Base-by-base conservation (phyloP, 192 early-diverging fungal species). In the Backusella macrospora region DNA sequence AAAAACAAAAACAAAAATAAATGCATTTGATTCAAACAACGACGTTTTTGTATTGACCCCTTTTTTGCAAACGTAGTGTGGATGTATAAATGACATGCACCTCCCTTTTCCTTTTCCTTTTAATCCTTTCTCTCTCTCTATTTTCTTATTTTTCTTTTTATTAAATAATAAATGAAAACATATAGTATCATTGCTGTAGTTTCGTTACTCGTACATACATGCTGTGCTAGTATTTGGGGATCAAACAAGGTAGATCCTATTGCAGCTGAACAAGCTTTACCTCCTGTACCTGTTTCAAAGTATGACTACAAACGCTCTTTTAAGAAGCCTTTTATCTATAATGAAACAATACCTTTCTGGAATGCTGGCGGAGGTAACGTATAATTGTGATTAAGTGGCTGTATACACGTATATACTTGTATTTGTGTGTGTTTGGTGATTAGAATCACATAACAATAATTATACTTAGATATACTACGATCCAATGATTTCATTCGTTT, bases 281-380 rank as follows among this genome's bases (percentile, higher is more conserved):
- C 66, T 26, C 74, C 45, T 26, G 70, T 81, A 12, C 48, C 73
- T 21, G 21, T 43, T 29, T 73, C 73, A 23, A 79, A 78, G 40
- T 75, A 83, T 49, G 90, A 91, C 73, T 91, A 88, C 76, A 91
- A 86, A 76, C 81, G 82, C 59, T 82, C 88, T 18, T 81, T 91
- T 75, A 90, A 90, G 65, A 81, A 83, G 66, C 88, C 88, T 2
- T 85, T 81, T 71, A 78, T 80, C 67, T 81, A 82, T 49, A 79
- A 84, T 63, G 73, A 76, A 21, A 69, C 73, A 1, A 48, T 91
- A 18, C 88, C 88, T 0, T 86, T 86, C 66, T 91, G 86, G 82
- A 71, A 73, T 14, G 65, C 74, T 52, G 72, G 76, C 62, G 88
- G 86, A 52, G 75, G 86, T 86, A 79, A 70, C 2, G 29, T 34